Conservation (phyloP, 2,329 filamentous ascomycete species). For the Microdochium trichocladiopsis region DNA sequence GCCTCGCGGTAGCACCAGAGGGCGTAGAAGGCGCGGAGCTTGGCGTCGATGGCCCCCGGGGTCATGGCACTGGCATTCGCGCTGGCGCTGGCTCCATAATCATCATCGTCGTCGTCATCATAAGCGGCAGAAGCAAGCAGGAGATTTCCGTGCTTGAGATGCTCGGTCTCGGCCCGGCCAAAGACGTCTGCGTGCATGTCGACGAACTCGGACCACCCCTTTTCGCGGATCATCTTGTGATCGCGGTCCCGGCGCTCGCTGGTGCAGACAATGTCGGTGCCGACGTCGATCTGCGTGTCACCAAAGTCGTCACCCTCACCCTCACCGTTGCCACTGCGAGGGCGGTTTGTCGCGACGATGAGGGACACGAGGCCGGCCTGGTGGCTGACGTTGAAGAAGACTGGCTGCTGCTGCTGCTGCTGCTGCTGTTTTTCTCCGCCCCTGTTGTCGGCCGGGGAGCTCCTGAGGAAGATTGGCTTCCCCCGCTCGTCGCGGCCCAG, state of each 20-base stretch:
- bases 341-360: constrained; percentile 39
- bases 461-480: constrained; percentile 51
- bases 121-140: constrained; percentile 9
- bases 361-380: constrained; percentile 70
- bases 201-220: constrained; percentile 60
- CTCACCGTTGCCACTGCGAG: constrained; percentile 13
- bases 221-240: constrained; percentile 41
- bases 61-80: too few relatives aligned
- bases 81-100: neutral
- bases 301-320: constrained; percentile 15
- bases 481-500: constrained; percentile 48
- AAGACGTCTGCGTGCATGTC: constrained; percentile 69
- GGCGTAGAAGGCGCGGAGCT: constrained; percentile 66
- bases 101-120: constrained; percentile 14
- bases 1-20: constrained; percentile 76
- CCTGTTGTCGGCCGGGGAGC: too few relatives aligned
- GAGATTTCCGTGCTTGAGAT: constrained; percentile 46
- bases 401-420: constrained; percentile 14
- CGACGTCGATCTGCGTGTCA: constrained; percentile 39
- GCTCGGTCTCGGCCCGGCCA: constrained; percentile 49
- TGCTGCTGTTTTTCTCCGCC: too few relatives aligned
- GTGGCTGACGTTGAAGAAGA: constrained; percentile 72
- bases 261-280: constrained; percentile 71
- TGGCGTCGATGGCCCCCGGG: constrained; percentile 38
- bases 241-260: constrained; percentile 61